phyloP scores from a whole-genome alignment of 1,284 basidiomycete genomes.

The Tilletiaria anomala region DNA sequence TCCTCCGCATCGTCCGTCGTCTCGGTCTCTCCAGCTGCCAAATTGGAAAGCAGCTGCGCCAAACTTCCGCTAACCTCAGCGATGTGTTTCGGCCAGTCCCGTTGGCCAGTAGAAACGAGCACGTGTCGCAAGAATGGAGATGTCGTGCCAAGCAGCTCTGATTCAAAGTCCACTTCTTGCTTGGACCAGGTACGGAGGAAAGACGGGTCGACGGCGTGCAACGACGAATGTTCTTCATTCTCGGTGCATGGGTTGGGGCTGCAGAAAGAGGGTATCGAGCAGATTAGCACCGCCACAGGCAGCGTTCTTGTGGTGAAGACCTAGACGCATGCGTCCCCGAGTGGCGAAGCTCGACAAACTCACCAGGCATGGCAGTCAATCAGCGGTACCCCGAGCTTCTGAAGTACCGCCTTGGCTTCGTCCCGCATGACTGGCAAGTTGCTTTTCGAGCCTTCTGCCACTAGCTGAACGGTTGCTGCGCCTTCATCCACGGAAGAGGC shows the following conservation, averaged over 20 bases:
- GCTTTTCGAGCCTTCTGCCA: too few species aligned
- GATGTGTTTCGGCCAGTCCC: slow-evolving; percentile 4
- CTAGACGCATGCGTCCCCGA: too few species aligned
- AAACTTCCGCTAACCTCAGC: slow-evolving; percentile 1
- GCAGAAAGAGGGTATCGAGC: too few species aligned
- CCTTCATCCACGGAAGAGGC: too few species aligned
- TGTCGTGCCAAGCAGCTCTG: neutral
- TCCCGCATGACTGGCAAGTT: too few species aligned
- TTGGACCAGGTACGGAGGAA: slow-evolving; percentile 3
- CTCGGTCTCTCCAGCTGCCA: neutral
- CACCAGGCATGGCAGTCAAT: too few species aligned
- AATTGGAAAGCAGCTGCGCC: slow-evolving; percentile 1
- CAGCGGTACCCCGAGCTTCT: too few species aligned
- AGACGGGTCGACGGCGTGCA: neutral
- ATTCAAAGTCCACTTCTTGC: slow-evolving; percentile 3
- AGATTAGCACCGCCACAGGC: too few species aligned
- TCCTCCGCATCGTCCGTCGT: neutral
- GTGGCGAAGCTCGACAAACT: too few species aligned
- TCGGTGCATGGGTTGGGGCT: slow-evolving; percentile 2
- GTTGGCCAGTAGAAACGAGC: slow-evolving; percentile 5
- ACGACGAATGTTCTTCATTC: neutral
- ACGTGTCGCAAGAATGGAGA: slow-evolving; percentile 4
- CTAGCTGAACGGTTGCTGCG: too few species aligned
- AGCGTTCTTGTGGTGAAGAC: too few species aligned
- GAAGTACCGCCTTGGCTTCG: too few species aligned